Base-by-base conservation (phyloP, 2,329 filamentous ascomycete genomes). In the Diaporthe eres region DNA sequence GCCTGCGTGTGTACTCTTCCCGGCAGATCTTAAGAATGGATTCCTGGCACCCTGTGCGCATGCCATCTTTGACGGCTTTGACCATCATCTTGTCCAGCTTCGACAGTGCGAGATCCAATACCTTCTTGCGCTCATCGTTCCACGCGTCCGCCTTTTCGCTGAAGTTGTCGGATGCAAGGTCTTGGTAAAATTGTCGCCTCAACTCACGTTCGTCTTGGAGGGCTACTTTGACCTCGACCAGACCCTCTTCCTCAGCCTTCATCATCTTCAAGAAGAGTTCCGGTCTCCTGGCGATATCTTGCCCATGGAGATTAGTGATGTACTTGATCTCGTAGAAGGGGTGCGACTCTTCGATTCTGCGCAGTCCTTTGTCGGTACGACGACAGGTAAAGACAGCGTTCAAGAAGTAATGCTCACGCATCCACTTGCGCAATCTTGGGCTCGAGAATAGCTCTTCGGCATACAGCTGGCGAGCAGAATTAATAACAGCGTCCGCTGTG, bases 301-400 rank as follows among this genome's bases (percentile, higher is more conserved):
- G 87, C 77, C 98, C 94, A 10, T 94, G 94, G 84, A 98, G 96
- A 80, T 97, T 95, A 78, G 95, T 92, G 28, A 99, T 89, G 80
- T 99, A 99, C 84, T 99, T 98, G 87, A 99, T 95, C 84, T 98
- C 97, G 82, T 98, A 98, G 84, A 97, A 98, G 0, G 95, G 95
- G 81, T 98, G 96, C 34, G 97, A 92, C 77, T 98, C 96, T 80
- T 98, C 96, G 79, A 99, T 98, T 81, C 95, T 94, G 75, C 94
- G 94, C 72, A 98, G 87, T 39, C 97, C 97, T 85, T 98, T 99
- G 76, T 98, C 96, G 0, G 97, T 99, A 74, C 97, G 92, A 77
- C 91, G 92, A 83, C 96, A 98, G 85, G 96, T 95, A 76, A 99
- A 92, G 74, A 94, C 90, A 34, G 95, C 95, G 79, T 93, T 93